Base-by-base conservation (phyloP, 305 asterid species). In the Fraxinus albicans region DNA sequence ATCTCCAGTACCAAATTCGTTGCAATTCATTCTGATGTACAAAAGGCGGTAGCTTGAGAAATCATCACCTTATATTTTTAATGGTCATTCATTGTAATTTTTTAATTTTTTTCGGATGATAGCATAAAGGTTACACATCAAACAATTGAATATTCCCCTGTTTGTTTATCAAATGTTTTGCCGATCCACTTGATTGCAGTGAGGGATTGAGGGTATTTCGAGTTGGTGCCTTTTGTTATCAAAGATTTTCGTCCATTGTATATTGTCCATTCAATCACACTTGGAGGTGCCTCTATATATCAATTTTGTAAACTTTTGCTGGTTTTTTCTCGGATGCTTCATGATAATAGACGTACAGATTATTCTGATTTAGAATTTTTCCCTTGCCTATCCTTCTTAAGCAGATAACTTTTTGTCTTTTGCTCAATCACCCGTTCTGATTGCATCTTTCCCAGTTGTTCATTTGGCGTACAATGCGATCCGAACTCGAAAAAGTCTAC, bases 1-100 rank as follows among this genome's bases (percentile, higher is more conserved):
- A n/a, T 21, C 63, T 85, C 79, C 86, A 21, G 70, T 86, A 67
- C 83, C 87, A 83, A 31, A 69, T 72, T 85, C 77, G 58, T 79
- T 79, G 2, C 83, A 79, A 23, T 81, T 77, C 83, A 29, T 80
- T 42, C 79, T 63, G 79, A 23, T 82, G 81, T 76, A 25, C 15
- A 77, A 8, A 70, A 78, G 58, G 55, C 29, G 76, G 67, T 80
- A 81, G 85, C 58, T 73, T 78, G 38, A 47, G 81, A 58, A 85
- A 40, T 79, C 38, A 73, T 65, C 6, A 34, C 70, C 63, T 1
- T 65, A 63, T 73, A 4, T 17, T 21, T 17, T 21, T 63, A 2
- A 23, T 63, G 73, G 21, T 60, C 79, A 13, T 76, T 27, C 33
- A 58, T 53, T 77, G n/a, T 31, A 31, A 42, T 47, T 27, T 77